phyloP scores from a whole-genome alignment of 345 rosid genomes.

The Eucalyptus cladocalyx region DNA sequence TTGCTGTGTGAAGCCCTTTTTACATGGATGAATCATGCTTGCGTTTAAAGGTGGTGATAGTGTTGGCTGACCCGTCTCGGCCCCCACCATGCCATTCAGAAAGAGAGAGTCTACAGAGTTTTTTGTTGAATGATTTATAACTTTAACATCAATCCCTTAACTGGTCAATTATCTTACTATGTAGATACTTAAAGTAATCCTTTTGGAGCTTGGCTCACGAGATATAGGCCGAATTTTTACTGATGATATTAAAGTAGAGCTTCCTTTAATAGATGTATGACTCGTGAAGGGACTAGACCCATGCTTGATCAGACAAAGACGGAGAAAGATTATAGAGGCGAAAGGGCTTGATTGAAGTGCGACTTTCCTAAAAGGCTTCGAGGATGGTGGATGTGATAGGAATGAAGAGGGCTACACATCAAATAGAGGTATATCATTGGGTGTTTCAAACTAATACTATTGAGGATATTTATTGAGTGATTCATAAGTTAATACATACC shows the following conservation, averaged over 20 bases:
- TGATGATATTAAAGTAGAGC: background rate
- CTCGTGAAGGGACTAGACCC: background rate
- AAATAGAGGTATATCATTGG: background rate
- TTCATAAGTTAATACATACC: background rate
- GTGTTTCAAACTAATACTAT: background rate
- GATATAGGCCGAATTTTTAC: background rate
- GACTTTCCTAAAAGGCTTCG: background rate
- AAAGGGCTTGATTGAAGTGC: background rate
- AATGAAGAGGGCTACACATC: background rate
- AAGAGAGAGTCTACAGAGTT: background rate
- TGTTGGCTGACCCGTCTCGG: constrained; percentile 1
- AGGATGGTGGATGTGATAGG: background rate
- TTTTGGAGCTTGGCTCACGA: background rate
- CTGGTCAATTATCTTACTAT: background rate
- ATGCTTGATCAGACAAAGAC: background rate
- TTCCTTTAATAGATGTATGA: background rate
- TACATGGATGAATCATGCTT: constrained; percentile 10
- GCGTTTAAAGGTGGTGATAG: constrained; percentile 21
- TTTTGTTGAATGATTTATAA: background rate
- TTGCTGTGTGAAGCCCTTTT: background rate
- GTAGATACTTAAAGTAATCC: background rate
- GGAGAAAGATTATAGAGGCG: background rate
- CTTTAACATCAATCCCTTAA: background rate
- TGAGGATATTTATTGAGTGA: background rate
- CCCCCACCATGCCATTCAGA: background rate